Conservation (phyloP, 2,329 filamentous ascomycete species). For the Phyllosticta citribraziliensis region DNA sequence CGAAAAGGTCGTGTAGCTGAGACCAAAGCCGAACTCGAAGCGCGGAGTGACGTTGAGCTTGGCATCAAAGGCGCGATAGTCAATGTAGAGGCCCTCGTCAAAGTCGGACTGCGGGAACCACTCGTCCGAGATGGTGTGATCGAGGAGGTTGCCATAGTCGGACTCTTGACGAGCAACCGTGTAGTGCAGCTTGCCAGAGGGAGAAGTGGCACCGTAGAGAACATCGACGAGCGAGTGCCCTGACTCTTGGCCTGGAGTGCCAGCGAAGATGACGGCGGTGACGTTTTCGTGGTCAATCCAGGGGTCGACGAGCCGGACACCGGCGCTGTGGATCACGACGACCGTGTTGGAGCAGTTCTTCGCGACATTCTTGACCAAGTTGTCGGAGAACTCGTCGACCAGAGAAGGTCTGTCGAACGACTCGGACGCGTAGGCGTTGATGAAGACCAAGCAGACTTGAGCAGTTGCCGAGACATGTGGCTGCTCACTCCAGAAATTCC, state of each 20-base stretch:
- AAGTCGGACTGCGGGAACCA: slow-evolving; percentile 27
- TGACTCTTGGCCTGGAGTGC: slow-evolving; percentile 21
- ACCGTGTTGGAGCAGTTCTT: slow-evolving; percentile 41
- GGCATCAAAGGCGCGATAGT: slow-evolving; percentile 36
- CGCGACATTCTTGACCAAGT: slow-evolving; percentile 36
- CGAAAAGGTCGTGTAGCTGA: slow-evolving; percentile 54
- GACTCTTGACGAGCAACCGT: slow-evolving; percentile 65
- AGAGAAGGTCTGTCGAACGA: slow-evolving; percentile 33
- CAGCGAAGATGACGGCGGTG: slow-evolving; percentile 22
- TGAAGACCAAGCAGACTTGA: slow-evolving; percentile 47
- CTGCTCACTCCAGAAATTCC: slow-evolving; percentile 25
- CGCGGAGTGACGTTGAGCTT: slow-evolving; percentile 56
- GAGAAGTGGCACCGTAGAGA: slow-evolving; percentile 43
- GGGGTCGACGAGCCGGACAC: slow-evolving; percentile 23
- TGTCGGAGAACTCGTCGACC: slow-evolving; percentile 33
- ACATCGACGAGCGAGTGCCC: slow-evolving; percentile 20
- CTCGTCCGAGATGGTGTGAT: slow-evolving; percentile 17
- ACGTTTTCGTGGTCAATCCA: slow-evolving; percentile 24
- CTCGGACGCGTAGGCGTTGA: slow-evolving; percentile 45
- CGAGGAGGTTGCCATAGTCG: slow-evolving; percentile 56
- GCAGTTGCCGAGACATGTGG: slow-evolving; percentile 26
- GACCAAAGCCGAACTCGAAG: slow-evolving; percentile 59
- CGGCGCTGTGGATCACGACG: slow-evolving; percentile 34
- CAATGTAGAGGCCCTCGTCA: slow-evolving; percentile 35
- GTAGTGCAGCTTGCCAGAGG: slow-evolving; percentile 77